phyloP scores from a whole-genome alignment of 2,329 filamentous ascomycete species.

The Aspergillus tanneri region DNA sequence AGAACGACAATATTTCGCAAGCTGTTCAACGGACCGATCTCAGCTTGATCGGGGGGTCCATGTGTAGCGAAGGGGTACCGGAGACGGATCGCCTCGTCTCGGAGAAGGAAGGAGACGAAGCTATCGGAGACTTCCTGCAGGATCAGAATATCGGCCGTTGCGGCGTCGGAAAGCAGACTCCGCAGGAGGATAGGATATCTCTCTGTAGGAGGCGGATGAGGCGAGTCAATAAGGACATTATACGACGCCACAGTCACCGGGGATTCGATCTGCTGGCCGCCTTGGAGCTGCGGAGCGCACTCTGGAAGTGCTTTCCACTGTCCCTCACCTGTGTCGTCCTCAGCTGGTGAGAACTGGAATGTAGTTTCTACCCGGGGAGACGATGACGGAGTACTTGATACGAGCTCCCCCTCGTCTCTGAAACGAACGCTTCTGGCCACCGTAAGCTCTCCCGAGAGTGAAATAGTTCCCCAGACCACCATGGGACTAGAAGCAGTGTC shows the following conservation, averaged over 20 bases:
- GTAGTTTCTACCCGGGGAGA: neutral
- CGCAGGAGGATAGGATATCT: constrained; percentile 4
- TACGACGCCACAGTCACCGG: constrained; percentile 7
- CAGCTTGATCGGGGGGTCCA: constrained; percentile 6
- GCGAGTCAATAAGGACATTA: constrained; percentile 8
- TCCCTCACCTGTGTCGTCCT: neutral
- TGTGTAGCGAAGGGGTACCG: constrained; percentile 7
- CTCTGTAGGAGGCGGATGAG: constrained; percentile 4
- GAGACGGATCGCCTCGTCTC: constrained; percentile 1
- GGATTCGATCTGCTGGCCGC: neutral
- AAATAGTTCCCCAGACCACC: constrained; percentile 4
- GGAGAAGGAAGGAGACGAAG: constrained; percentile 9
- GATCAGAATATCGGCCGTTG: constrained; percentile 6
- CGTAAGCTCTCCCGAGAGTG: neutral
- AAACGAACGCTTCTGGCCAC: neutral
- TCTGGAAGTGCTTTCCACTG: constrained; percentile 1
- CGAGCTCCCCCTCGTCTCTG: neutral
- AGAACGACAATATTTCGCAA: constrained; percentile 12
- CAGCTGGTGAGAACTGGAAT: neutral
- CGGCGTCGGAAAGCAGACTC: constrained; percentile 1
- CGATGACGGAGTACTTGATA: neutral
- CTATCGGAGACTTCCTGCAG: constrained; percentile 7
- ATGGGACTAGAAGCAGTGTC: constrained; percentile 1
- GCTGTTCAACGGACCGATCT: constrained; percentile 5
- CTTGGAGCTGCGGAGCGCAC: neutral